Percentiles rank a stretch among this genome's conserved stretches.
phyloP scores from a whole-genome alignment of 1,284 basidiomycete species.

The Microbotryum silenes-acaulis region DNA sequence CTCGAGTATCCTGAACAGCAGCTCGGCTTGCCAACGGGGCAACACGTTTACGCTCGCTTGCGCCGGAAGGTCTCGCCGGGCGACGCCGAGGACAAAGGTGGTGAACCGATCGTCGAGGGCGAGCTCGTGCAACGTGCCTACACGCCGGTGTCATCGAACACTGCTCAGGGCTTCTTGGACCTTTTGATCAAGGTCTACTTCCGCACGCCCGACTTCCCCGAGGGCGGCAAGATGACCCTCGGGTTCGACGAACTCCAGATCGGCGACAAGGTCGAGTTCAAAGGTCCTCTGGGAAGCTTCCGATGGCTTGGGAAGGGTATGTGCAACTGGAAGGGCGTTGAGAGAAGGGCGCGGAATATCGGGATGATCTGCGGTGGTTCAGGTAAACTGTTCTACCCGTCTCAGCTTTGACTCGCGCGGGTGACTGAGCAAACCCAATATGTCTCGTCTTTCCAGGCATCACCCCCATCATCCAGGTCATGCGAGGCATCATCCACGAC shows the following conservation, averaged over 20 bases:
- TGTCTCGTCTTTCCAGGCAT: constrained; percentile 44
- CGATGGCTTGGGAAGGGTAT: constrained; percentile 48
- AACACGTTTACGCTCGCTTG: constrained; percentile 55
- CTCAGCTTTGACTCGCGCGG: not conserved
- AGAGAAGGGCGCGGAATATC: constrained; percentile 45
- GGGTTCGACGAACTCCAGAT: constrained; percentile 49
- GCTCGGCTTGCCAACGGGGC: constrained; percentile 56
- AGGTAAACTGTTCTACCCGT: constrained; percentile 38
- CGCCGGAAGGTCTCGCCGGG: constrained; percentile 41
- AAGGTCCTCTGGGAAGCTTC: constrained; percentile 59
- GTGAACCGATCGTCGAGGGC: constrained; percentile 32
- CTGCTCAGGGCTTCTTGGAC: constrained; percentile 50
- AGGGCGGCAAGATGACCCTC: constrained; percentile 55
- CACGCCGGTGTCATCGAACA: constrained; percentile 52
- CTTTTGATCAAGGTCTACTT: constrained; percentile 56
- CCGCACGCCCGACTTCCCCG: constrained; percentile 43
- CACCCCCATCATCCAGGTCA: constrained; percentile 54
- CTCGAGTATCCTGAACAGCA: constrained; percentile 46
- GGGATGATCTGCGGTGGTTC: constrained; percentile 58
- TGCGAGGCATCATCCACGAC: constrained; percentile 50
- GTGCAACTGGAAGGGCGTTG: constrained; percentile 44
- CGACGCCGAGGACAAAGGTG: constrained; percentile 1
- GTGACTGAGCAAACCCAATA: not conserved
- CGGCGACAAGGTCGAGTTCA: constrained; percentile 53
- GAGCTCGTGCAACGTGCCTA: constrained; percentile 56